A percentile compares a stretch with the other conserved stretches of the same genome.
These are phyloP conservation scores for Populus tremula DNA, from an alignment of 345 rosid species.

Conservation along the genomic window DNA sequence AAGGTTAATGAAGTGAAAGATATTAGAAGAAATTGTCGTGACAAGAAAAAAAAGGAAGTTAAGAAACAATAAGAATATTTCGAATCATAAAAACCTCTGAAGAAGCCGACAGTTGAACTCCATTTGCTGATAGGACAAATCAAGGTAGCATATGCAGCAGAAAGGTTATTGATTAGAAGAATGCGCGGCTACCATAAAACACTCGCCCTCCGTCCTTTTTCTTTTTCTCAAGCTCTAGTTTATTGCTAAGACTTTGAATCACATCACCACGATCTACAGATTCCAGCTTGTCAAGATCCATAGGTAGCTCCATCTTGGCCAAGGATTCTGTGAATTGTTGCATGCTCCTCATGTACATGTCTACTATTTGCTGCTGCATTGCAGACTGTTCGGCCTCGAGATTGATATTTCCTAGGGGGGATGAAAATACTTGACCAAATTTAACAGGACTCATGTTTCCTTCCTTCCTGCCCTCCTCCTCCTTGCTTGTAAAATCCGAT, in stretches of 20 bases:
- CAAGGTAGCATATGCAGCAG: neutral
- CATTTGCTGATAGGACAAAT: slow-evolving; percentile 2
- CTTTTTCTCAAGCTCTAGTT: slow-evolving; percentile 50
- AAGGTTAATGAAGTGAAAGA: neutral
- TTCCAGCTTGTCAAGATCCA: slow-evolving; percentile 59
- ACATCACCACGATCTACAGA: slow-evolving; percentile 31
- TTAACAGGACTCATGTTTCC: slow-evolving; percentile 13
- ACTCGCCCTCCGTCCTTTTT: slow-evolving; percentile 86
- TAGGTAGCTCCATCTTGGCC: slow-evolving; percentile 89
- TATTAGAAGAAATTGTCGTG: neutral
- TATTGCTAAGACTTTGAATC: slow-evolving; percentile 37
- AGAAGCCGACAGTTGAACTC: slow-evolving; percentile 7
- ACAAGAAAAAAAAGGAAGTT: neutral
- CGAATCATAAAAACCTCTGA: neutral
- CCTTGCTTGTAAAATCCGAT: slow-evolving; percentile 26
- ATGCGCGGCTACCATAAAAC: slow-evolving; percentile 93
- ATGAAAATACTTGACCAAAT: slow-evolving; percentile 36
- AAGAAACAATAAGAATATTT: slow-evolving; percentile 6
- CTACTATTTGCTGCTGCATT: slow-evolving; percentile 93
- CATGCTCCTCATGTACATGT: slow-evolving; percentile 98
- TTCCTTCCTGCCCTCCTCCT: slow-evolving; percentile 23
- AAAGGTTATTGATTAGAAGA: slow-evolving; percentile 48
- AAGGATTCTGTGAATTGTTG: slow-evolving; percentile 86
- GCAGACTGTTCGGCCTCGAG: slow-evolving; percentile 67
- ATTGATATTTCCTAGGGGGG: slow-evolving; percentile 46